A percentile compares a stretch with the other conserved stretches of the same genome.
Evolutionary conservation across 2,329 filamentous ascomycete genomes (phyloP).

Genomic region (Penicillium sclerotiorum): DNA sequence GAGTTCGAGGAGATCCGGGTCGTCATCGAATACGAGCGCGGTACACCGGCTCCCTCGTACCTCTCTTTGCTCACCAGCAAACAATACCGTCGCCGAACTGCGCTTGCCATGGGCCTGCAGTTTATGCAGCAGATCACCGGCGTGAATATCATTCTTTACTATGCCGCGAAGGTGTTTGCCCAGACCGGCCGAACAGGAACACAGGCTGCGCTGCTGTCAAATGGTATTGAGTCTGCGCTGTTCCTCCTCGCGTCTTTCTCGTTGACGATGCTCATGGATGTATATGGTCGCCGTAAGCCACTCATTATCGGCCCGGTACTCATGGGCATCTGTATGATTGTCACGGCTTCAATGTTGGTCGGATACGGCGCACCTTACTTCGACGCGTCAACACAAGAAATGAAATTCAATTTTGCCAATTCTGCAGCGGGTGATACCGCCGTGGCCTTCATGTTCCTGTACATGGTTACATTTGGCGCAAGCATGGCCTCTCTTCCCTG

Average conservation of each 20-base stretch:
- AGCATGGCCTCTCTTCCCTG: conserved; percentile 13
- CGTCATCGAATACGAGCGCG: conserved; percentile 1
- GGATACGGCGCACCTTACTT: not conserved
- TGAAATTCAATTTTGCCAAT: not conserved
- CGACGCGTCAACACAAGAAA: not conserved
- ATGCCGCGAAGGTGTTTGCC: conserved; percentile 1
- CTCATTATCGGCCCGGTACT: not conserved
- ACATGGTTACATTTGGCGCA: conserved; percentile 10
- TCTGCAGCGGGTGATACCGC: not conserved
- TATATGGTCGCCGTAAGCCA: conserved; percentile 3
- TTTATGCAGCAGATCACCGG: conserved; percentile 6
- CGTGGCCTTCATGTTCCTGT: conserved; percentile 37
- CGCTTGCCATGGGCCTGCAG: conserved; percentile 1
- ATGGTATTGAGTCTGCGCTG: conserved; percentile 4
- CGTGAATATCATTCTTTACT: conserved; percentile 3
- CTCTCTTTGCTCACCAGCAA: not conserved
- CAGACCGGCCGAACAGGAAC: conserved; percentile 1
- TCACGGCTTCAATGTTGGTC: not conserved
- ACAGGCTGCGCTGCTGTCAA: not conserved
- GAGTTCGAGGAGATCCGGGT: conserved; percentile 1
- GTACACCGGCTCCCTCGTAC: not conserved
- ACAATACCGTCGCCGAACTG: conserved; percentile 1
- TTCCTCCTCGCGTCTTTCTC: conserved; percentile 2
- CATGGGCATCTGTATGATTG: conserved; percentile 3
- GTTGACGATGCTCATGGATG: conserved; percentile 1